A percentile compares a stretch with the other conserved stretches of the same genome.
These are phyloP conservation scores for Microdochium paspali DNA, from an alignment of 2,329 filamentous ascomycete species.

Conservation along the genomic window DNA sequence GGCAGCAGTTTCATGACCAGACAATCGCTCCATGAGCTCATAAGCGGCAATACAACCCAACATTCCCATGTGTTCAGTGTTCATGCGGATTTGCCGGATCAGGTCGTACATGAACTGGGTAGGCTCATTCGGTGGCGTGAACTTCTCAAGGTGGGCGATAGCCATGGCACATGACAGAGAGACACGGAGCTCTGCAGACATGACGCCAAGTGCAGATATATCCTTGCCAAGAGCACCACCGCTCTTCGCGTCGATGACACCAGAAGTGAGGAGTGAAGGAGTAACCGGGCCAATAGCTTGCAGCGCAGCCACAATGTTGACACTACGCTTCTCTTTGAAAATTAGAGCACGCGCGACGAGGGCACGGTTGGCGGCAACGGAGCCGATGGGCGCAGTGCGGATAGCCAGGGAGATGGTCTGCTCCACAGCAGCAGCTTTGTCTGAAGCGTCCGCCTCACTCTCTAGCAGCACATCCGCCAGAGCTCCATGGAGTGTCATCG, in stretches of 20 bases:
- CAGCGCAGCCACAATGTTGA: constrained; percentile 46
- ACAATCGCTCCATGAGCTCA: constrained; percentile 45
- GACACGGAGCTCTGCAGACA: constrained; percentile 43
- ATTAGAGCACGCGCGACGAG: constrained; percentile 50
- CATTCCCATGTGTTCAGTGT: constrained; percentile 35
- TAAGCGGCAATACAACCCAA: constrained; percentile 51
- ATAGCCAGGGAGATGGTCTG: constrained; percentile 58
- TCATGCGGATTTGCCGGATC: constrained; percentile 32
- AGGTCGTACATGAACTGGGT: constrained; percentile 35
- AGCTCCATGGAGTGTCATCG: constrained; percentile 58
- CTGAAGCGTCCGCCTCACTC: constrained; percentile 33
- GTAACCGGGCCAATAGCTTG: constrained; percentile 37
- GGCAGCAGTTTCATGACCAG: constrained; percentile 34
- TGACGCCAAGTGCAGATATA: constrained; percentile 28
- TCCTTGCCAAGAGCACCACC: constrained; percentile 33
- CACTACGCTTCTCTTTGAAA: constrained; percentile 40
- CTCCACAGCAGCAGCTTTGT: constrained; percentile 22
- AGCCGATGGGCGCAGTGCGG: constrained; percentile 67
- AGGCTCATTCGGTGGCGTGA: constrained; percentile 29
- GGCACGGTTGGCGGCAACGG: constrained; percentile 55
- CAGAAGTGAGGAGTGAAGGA: constrained; percentile 20
- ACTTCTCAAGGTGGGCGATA: constrained; percentile 45
- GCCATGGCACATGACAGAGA: constrained; percentile 51
- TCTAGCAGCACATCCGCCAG: constrained; percentile 54
- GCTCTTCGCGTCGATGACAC: constrained; percentile 4